Percentiles rank a stretch among this genome's conserved stretches.
Conservation (phyloP, 2,329 filamentous ascomycete genomes). For the Pyricularia grisea region DNA sequence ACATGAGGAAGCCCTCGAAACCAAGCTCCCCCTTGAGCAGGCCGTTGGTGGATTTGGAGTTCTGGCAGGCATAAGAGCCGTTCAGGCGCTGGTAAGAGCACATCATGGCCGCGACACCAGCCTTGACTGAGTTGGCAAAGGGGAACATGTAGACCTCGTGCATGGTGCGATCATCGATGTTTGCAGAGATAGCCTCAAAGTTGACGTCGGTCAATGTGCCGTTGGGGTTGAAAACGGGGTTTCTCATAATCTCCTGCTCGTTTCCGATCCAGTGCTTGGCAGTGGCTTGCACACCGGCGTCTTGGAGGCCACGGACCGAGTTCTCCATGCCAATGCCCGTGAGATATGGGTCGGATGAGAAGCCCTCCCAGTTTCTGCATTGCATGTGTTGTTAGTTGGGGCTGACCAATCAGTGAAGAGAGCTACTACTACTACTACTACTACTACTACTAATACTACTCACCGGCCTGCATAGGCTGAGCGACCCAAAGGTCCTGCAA, state of each 20-base stretch:
- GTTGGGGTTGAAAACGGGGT: slow-evolving; percentile 13
- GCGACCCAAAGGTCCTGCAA: slow-evolving; percentile 36
- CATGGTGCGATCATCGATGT: slow-evolving; percentile 61
- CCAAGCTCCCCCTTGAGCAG: slow-evolving; percentile 68
- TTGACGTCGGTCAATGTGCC: slow-evolving; percentile 35
- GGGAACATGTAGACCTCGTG: slow-evolving; percentile 69
- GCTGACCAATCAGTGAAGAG: not conserved
- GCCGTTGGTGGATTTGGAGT: slow-evolving; percentile 61
- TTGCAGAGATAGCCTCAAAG: slow-evolving; percentile 47
- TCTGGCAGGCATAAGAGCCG: slow-evolving; percentile 68
- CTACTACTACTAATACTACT: slow-evolving; percentile 14
- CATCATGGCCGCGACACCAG: slow-evolving; percentile 53
- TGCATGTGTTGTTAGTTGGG: not conserved
- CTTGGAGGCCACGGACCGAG: slow-evolving; percentile 68
- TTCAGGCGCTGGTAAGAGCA: slow-evolving; percentile 67
- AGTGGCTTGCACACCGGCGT: slow-evolving; percentile 67
- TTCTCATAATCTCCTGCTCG: slow-evolving; percentile 50
- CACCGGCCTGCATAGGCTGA: slow-evolving; percentile 32
- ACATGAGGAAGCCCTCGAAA: slow-evolving; percentile 74
- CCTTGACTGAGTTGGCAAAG: slow-evolving; percentile 59
- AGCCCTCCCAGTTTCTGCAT: slow-evolving; percentile 65
- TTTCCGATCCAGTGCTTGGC: slow-evolving; percentile 67
- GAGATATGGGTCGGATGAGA: slow-evolving; percentile 69
- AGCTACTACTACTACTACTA: too few relatives aligned
- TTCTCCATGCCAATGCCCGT: slow-evolving; percentile 50